Evolutionary conservation across 495 filamentous ascomycete genomes (phyloP), one percentile per base, ranked within the genome.

Genomic region (Lepraria neglecta): DNA sequence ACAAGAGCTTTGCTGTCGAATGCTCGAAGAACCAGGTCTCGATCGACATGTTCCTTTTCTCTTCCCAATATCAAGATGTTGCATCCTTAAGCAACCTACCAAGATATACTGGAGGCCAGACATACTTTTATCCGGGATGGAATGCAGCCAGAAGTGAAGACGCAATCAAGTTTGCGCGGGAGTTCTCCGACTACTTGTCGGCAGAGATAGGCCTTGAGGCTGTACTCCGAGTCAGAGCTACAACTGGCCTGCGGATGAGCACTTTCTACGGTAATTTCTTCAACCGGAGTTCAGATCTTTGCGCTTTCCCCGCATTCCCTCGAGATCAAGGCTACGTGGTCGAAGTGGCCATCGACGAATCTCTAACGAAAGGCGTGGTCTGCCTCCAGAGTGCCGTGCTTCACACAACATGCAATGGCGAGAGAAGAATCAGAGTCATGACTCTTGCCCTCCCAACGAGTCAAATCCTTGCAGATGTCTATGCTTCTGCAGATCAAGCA

Each of bases 181-280:
- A 98, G 67, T 98, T 97, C 71, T 96, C 91, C 67, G 92, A 97
- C 63, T 96, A 92, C 69, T 78, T 98, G 28, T 96, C 91, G 4
- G 85, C 91, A 1, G 94, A 98, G 70, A 97, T 98, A 68, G 95
- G 92, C 0, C 78, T 98, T 52, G 94, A 98, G 75, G 94, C 94
- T 43, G 94, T 98, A 52, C 87, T 98, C 57, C 87, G 94, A 63
- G 95, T 98, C 6, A 83, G 94, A 63, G 92, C 92, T 28, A 97
- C 95, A 11, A 97, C 92, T 12, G 94, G 94, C 51, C 76, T 98
- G 53, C 86, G 94, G 38, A 97, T 97, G 90, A 95, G 82, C 76
- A 90, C 92, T 0, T 98, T 98, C 78, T 98, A 97, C 74, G 94
- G 94, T 63, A 98, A 98, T 74, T 98, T 98, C 76, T 98, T 98